Evolutionary conservation across 2,329 filamentous ascomycete genomes (phyloP).

Genomic region (Aspergillus clavatus): DNA sequence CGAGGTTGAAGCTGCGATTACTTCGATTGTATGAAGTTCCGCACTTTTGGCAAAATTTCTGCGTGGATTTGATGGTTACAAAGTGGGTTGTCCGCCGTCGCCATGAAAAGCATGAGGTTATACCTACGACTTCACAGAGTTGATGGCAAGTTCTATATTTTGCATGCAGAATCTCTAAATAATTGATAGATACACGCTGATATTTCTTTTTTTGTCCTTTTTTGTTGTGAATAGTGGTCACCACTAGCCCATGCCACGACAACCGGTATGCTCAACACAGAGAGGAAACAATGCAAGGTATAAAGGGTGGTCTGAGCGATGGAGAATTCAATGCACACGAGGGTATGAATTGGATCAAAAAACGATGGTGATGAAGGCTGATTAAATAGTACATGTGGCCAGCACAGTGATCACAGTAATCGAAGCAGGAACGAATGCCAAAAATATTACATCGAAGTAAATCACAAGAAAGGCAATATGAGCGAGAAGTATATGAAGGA

Average conservation of each 20-base stretch:
- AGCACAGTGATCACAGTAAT: constrained; percentile 37
- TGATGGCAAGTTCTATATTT: too few species aligned
- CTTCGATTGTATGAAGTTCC: too few species aligned
- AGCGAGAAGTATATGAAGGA: constrained; percentile 18
- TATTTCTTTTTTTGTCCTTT: not conserved
- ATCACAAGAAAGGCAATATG: constrained; percentile 17
- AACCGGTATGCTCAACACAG: constrained; percentile 12
- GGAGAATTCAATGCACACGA: constrained; percentile 27
- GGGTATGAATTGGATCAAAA: constrained; percentile 34
- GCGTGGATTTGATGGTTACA: too few species aligned
- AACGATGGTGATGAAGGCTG: constrained; percentile 11
- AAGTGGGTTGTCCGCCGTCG: too few species aligned
- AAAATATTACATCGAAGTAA: constrained; percentile 33
- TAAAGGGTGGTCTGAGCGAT: constrained; percentile 18
- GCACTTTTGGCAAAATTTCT: too few species aligned
- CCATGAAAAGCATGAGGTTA: too few species aligned
- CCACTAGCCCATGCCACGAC: constrained; percentile 16
- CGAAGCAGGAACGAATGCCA: constrained; percentile 16
- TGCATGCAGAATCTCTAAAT: too few species aligned
- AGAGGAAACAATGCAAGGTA: constrained; percentile 16
- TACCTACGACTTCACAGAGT: too few species aligned
- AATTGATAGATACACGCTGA: too few species aligned
- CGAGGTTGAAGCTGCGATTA: too few species aligned
- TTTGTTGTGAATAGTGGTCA: constrained; percentile 8
- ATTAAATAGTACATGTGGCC: constrained; percentile 41